Conservation (phyloP, 139 green algal species). For the Picochlorum sp. region DNA sequence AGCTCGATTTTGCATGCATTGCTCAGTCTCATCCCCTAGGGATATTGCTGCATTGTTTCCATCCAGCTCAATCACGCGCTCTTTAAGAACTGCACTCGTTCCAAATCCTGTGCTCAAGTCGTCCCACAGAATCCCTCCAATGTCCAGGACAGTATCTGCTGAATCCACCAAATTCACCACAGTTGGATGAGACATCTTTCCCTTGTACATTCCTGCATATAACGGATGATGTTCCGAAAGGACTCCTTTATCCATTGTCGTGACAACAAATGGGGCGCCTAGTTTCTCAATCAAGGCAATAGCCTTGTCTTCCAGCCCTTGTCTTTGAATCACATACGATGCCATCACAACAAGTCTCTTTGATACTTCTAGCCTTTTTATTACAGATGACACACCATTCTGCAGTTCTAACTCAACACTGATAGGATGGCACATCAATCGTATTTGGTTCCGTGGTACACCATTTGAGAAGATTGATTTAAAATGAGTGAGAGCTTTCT, state of each 20-base stretch:
- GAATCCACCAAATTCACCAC: constrained; percentile 1
- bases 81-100: constrained; percentile 1
- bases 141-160: constrained; percentile 3
- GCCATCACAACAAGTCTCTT: neutral
- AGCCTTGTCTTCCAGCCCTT: neutral
- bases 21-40: neutral
- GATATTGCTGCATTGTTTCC: neutral
- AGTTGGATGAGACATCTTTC: neutral
- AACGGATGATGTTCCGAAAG: constrained; percentile 7
- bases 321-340: neutral
- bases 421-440: neutral
- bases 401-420: neutral
- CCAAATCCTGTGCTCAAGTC: constrained; percentile 13
- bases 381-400: neutral
- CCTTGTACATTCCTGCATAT: constrained; percentile 8
- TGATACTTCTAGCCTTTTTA: neutral
- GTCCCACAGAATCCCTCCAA: constrained; percentile 7
- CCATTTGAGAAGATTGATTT: no score
- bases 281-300: constrained; percentile 2
- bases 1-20: neutral
- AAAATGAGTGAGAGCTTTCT: neutral
- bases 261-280: neutral
- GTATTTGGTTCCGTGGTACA: no score
- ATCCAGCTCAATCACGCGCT: neutral
- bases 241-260: constrained; percentile 5